Evolutionary conservation across 129 eudicot species (phyloP).

Genomic region (Centrapalus pauciflorus): DNA sequence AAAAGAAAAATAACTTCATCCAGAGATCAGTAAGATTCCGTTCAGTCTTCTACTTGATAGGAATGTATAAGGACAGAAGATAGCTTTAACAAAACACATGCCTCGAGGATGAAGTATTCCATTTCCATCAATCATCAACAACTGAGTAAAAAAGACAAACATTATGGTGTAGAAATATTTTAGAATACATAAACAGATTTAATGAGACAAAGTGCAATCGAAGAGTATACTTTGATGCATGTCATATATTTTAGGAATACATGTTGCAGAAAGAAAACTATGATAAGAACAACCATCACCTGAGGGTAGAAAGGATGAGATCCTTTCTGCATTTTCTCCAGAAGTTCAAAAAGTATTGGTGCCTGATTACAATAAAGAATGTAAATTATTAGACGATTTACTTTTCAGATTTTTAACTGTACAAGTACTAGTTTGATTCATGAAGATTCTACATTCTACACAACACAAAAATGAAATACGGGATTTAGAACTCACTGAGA

Average conservation of each 20-base stretch:
- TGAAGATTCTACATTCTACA: constrained; percentile 1
- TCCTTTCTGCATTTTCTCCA: constrained; percentile 68
- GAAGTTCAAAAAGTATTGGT: constrained; percentile 72
- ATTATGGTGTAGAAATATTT: constrained; percentile 7
- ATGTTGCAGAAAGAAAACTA: constrained; percentile 1
- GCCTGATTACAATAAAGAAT: constrained; percentile 40
- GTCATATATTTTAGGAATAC: no score
- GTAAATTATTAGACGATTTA: constrained; percentile 1
- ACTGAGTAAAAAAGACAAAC: constrained; percentile 29
- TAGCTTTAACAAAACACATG: constrained; percentile 34
- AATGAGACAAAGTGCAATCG: background rate
- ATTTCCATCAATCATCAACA: constrained; percentile 97
- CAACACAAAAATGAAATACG: background rate
- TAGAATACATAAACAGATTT: background rate
- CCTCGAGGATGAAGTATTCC: constrained; percentile 99
- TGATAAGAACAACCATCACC: constrained; percentile 34
- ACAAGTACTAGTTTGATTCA: background rate
- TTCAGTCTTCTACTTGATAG: background rate
- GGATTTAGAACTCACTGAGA: background rate
- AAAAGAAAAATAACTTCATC: background rate
- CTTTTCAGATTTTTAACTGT: background rate
- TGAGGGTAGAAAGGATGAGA: constrained; percentile 79
- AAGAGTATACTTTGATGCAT: constrained; percentile 1
- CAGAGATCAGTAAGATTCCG: background rate
- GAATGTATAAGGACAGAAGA: background rate